These are phyloP conservation scores for Priceomyces castillae DNA, from an alignment of 805 yeast genomes.

Conservation along the genomic window DNA sequence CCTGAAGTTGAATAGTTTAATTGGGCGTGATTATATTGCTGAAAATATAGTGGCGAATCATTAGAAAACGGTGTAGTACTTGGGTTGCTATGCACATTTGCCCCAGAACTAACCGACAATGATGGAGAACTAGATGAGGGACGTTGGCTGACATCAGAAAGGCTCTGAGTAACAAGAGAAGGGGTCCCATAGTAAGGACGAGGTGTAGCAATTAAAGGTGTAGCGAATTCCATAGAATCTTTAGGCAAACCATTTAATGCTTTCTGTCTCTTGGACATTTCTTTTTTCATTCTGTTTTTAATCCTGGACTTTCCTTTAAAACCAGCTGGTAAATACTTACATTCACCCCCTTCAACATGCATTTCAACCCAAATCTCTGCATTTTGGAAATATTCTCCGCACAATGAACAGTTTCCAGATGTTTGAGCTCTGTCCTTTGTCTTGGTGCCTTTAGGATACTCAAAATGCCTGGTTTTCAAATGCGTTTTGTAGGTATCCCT, in stretches of 20 bases:
- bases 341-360: conserved; percentile 50
- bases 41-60: conserved; percentile 7
- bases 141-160: conserved; percentile 5
- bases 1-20: conserved; percentile 5
- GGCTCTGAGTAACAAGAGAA: conserved; percentile 1
- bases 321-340: conserved; percentile 43
- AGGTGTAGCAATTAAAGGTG: conserved; percentile 12
- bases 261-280: conserved; percentile 21
- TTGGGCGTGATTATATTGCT: conserved; percentile 2
- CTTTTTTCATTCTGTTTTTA: conserved; percentile 41
- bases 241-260: conserved; percentile 4
- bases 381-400: conserved; percentile 48
- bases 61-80: conserved; percentile 7
- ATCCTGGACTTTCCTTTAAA: conserved; percentile 44
- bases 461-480: conserved; percentile 54
- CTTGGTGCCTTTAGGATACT: conserved; percentile 54
- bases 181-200: conserved; percentile 10
- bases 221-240: conserved; percentile 3
- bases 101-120: conserved; percentile 9
- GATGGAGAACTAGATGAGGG: conserved; percentile 11
- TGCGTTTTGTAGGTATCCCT: conserved; percentile 61
- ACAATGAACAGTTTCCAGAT: conserved; percentile 53
- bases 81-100: conserved; percentile 4
- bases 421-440: conserved; percentile 42
- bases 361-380: conserved; percentile 51